A percentile compares a stretch with the other conserved stretches of the same genome.
These are phyloP conservation scores for Fusarium tuaranense DNA, from an alignment of 2,329 filamentous ascomycete genomes.

Conservation along the genomic window DNA sequence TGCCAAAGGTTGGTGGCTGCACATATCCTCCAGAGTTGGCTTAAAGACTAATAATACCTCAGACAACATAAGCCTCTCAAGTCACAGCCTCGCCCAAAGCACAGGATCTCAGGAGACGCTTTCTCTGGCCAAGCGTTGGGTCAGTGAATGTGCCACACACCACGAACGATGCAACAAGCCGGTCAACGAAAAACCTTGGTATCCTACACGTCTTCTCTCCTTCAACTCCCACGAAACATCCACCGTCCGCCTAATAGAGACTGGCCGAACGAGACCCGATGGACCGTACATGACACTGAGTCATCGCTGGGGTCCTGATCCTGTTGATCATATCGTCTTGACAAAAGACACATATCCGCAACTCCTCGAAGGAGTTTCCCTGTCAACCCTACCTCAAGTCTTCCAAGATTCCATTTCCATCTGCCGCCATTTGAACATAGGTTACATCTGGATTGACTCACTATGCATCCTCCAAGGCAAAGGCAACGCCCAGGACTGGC, in stretches of 20 bases:
- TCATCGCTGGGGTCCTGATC: background rate
- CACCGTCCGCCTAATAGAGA: background rate
- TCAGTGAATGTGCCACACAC: background rate
- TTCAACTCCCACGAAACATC: background rate
- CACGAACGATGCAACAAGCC: background rate
- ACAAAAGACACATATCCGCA: background rate
- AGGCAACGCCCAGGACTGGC: conserved; percentile 4
- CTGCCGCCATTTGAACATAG: background rate
- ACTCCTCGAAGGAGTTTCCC: background rate
- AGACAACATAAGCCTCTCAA: background rate
- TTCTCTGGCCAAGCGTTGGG: background rate
- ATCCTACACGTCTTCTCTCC: background rate
- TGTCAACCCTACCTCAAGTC: background rate
- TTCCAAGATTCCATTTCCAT: background rate
- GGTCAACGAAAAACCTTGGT: background rate
- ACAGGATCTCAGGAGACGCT: background rate
- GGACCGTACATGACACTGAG: background rate
- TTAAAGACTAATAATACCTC: background rate
- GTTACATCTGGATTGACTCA: conserved; percentile 11
- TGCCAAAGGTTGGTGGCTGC: background rate
- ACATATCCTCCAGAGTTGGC: background rate
- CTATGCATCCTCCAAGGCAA: conserved; percentile 12
- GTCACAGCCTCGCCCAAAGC: background rate
- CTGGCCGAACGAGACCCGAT: background rate
- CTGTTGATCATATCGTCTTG: background rate